These are phyloP conservation scores for Scheffersomyces ergatensis DNA, from an alignment of 805 yeast genomes.

Conservation along the genomic window DNA sequence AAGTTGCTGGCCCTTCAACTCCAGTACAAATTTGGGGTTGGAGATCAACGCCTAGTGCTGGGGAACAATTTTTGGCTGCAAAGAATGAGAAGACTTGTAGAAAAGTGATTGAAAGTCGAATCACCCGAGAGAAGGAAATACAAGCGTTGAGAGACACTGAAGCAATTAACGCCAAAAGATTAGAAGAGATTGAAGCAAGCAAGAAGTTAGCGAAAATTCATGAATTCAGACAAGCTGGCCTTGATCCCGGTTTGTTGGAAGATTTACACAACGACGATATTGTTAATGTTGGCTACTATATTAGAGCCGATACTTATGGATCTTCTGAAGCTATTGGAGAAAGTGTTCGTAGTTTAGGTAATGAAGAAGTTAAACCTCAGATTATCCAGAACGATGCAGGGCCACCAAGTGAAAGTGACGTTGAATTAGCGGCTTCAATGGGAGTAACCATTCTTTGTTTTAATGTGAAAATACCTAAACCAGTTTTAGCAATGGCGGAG, in stretches of 20 bases:
- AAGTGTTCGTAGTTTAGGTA: constrained; percentile 78
- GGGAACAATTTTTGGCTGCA: constrained; percentile 79
- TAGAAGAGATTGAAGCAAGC: constrained; percentile 50
- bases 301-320: constrained; percentile 92
- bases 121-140: constrained; percentile 48
- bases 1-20: constrained; percentile 76
- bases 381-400: constrained; percentile 80
- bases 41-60: constrained; percentile 90
- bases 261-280: constrained; percentile 21
- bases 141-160: constrained; percentile 67
- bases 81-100: constrained; percentile 72
- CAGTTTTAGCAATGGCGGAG: constrained; percentile 57
- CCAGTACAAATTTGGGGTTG: constrained; percentile 94
- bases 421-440: constrained; percentile 38
- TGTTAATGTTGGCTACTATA: constrained; percentile 52
- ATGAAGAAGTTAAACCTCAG: constrained; percentile 73
- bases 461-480: constrained; percentile 68
- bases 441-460: constrained; percentile 76
- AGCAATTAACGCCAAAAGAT: constrained; percentile 64
- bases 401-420: constrained; percentile 50
- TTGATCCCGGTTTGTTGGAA: constrained; percentile 47
- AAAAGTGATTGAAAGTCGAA: constrained; percentile 65
- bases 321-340: constrained; percentile 92
- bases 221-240: constrained; percentile 61
- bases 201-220: constrained; percentile 52